Evolutionary conservation across 2,329 filamentous ascomycete species (phyloP).

Genomic region (Boeremia lycopersici): DNA sequence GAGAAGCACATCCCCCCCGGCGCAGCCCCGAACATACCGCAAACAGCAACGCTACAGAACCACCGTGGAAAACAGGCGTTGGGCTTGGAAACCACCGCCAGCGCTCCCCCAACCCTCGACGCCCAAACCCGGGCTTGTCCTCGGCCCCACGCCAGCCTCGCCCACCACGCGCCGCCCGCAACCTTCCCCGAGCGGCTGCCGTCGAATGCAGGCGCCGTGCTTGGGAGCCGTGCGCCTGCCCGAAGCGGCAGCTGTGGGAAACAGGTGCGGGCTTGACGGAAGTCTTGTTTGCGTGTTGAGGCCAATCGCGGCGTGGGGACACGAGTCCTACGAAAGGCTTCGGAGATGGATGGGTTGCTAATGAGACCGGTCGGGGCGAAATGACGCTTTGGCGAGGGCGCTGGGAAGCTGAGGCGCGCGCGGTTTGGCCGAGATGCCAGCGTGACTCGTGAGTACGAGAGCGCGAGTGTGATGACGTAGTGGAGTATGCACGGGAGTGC

Average conservation of each 20-base stretch:
- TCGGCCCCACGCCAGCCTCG: too few relatives aligned
- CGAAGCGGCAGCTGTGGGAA: slow-evolving; percentile 1
- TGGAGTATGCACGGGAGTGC: too few relatives aligned
- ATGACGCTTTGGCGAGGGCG: neutral
- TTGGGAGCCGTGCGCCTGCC: neutral
- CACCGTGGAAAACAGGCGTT: too few relatives aligned
- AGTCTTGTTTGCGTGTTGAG: slow-evolving; percentile 8
- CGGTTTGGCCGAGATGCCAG: slow-evolving; percentile 6
- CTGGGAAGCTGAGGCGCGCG: too few relatives aligned
- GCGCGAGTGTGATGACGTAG: slow-evolving; percentile 3
- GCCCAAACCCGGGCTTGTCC: too few relatives aligned
- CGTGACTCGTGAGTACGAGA: too few relatives aligned
- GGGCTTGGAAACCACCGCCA: too few relatives aligned
- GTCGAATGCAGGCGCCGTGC: neutral
- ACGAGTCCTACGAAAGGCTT: too few relatives aligned
- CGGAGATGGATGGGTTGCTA: too few relatives aligned
- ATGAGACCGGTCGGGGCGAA: neutral
- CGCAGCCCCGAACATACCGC: neutral
- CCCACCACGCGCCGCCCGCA: neutral
- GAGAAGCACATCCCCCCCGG: neutral
- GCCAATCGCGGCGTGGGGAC: neutral
- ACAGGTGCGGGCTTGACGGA: slow-evolving; percentile 17
- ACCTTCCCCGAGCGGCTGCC: neutral
- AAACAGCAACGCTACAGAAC: neutral
- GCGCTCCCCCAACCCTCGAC: too few relatives aligned